These are phyloP conservation scores for Coprinopsis sp. DNA, from an alignment of 768 basidiomycete genomes.

Conservation along the genomic window DNA sequence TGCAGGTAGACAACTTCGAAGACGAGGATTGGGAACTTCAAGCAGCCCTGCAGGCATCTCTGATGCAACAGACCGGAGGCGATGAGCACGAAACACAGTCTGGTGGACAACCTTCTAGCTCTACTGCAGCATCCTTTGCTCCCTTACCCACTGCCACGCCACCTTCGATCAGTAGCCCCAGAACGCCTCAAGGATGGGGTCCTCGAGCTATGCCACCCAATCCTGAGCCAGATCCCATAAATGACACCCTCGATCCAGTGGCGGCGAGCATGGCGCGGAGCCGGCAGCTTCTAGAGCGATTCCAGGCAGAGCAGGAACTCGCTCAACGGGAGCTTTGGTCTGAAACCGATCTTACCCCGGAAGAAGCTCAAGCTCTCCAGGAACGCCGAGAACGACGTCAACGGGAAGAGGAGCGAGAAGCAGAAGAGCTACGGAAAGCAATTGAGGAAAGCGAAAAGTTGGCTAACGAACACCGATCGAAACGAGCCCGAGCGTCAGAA, in stretches of 20 bases:
- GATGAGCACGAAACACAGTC: not conserved
- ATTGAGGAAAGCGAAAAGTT: conserved; percentile 57
- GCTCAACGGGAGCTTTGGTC: conserved; percentile 59
- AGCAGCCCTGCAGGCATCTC: conserved; percentile 79
- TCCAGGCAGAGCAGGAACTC: conserved; percentile 61
- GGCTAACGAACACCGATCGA: conserved; percentile 19
- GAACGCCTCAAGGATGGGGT: conserved; percentile 10
- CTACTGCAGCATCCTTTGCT: conserved; percentile 12
- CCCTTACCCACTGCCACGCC: conserved; percentile 7
- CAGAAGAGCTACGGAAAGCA: conserved; percentile 53
- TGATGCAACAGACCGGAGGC: conserved; percentile 28
- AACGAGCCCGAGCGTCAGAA: conserved; percentile 10
- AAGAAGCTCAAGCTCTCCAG: conserved; percentile 26
- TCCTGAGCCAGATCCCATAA: conserved; percentile 6
- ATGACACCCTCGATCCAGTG: conserved; percentile 47
- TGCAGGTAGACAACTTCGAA: conserved; percentile 42
- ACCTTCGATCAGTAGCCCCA: conserved; percentile 9
- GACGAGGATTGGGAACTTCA: conserved; percentile 89
- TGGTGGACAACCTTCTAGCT: conserved; percentile 2
- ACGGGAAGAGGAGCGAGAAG: conserved; percentile 46
- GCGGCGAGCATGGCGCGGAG: conserved; percentile 66
- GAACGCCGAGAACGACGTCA: conserved; percentile 28
- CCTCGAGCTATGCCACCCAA: too few relatives aligned
- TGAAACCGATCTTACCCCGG: conserved; percentile 26
- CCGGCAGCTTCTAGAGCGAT: conserved; percentile 53